Base-by-base conservation (phyloP, 768 basidiomycete genomes). In the Podaxis sp. region DNA sequence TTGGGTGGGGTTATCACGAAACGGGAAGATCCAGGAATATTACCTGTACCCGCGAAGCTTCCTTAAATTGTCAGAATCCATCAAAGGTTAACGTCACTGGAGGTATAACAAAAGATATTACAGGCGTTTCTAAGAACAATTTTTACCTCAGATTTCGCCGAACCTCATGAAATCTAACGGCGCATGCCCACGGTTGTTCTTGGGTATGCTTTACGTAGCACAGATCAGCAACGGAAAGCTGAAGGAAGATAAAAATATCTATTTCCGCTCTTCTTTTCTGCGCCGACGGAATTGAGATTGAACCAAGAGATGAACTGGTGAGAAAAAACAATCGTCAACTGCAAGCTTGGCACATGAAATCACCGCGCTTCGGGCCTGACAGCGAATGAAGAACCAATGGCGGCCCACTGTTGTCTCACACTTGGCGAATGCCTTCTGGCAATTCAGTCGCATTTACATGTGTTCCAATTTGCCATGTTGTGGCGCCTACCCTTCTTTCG, bases 51-150 rank as follows among this genome's bases (percentile, higher is more conserved):
- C 52, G 38, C 44, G 53, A 62, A 46, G 40, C 52, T 62, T 62
- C 51, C 55, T 62, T 50, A 46, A 37, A 52, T 46, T 54, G 36
- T 48, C 53, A 56, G 61, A 56, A 56, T 40, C 33, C 46, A 56
- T 56, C 54, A 56, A 44, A 17, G 33, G 10, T 48, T 56, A 56
- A 40, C 46, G 54, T 50, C 61, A 62, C 56, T 12, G 13, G 37
- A 46, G 6, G 41, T 13, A 55, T 28, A 38, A 33, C 36, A 22
- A 59, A 33, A 38, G 30, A 33, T 15, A 55, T 38, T 54, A 38
- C 17, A 48, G 37, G 20, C 8, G 11, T 15, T 17, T 36, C 30
- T 49, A 62, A 62, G 40, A 62, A 56, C 52, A 56, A 37, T 37
- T 17, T 59, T 26, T 11, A 26, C 40, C 48, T 24, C 33, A 50